These are phyloP conservation scores for Claviceps sp. DNA, from an alignment of 2,329 filamentous ascomycete species.

Conservation along the genomic window DNA sequence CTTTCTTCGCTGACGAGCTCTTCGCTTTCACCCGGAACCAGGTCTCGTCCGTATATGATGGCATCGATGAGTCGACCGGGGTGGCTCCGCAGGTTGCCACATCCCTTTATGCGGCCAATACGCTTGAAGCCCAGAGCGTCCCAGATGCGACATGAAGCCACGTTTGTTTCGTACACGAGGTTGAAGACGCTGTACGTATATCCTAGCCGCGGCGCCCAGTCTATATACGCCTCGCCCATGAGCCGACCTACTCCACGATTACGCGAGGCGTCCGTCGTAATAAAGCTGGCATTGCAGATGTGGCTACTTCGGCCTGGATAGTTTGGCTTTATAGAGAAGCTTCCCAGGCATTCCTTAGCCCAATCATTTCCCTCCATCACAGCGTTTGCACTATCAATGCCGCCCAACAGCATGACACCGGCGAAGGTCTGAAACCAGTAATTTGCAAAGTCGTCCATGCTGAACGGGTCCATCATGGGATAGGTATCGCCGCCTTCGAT, in stretches of 20 bases:
- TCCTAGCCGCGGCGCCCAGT: conserved; percentile 67
- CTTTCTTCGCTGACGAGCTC: conserved; percentile 87
- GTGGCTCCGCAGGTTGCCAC: conserved; percentile 55
- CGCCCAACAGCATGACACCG: conserved; percentile 74
- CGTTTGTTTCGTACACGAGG: conserved; percentile 86
- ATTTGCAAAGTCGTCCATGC: conserved; percentile 58
- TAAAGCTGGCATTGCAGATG: conserved; percentile 74
- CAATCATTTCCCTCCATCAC: conserved; percentile 53
- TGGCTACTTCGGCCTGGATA: conserved; percentile 85
- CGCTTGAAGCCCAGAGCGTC: conserved; percentile 86
- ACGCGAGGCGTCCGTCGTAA: conserved; percentile 59
- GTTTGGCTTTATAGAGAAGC: conserved; percentile 90
- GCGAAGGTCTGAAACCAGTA: conserved; percentile 92
- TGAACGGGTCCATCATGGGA: conserved; percentile 68
- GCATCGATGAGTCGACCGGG: conserved; percentile 58
- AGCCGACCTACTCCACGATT: conserved; percentile 62
- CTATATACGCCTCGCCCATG: conserved; percentile 65
- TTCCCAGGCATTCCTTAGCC: conserved; percentile 70
- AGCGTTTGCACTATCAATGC: conserved; percentile 50
- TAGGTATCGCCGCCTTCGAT: conserved; percentile 89
- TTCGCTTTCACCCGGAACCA: conserved; percentile 48
- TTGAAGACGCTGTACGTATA: conserved; percentile 93
- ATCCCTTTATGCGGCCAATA: conserved; percentile 68
- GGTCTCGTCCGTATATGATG: conserved; percentile 63
- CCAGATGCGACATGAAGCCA: conserved; percentile 83